Evolutionary conservation across 164 flowering plant genomes (phyloP), one percentile per base, ranked within the genome.

Genomic region (Cinnamomum chago): DNA sequence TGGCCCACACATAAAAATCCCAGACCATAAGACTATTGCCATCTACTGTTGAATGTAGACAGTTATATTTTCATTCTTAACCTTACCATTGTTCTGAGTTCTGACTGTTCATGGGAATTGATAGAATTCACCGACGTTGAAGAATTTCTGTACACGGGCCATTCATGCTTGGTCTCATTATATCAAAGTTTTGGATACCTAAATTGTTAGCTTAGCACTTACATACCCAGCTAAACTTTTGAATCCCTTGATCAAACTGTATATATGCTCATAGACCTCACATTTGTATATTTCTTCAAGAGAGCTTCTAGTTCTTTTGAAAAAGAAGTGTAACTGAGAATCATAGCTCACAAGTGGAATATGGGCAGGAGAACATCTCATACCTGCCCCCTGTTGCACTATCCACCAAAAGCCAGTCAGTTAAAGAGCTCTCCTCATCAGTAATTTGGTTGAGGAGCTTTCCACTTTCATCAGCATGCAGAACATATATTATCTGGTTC

Each of bases 301-400:
- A 20, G 60, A 55, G 6, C 47, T 40, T 40, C 47, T 40, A 40
- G 11, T 9, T 40, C 9, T 40, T 40, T 40, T 30, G 11, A 40
- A 40, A 40, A 40, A 40, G 47, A 0, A 40, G 1, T 5, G 9
- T 40, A 40, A 40, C 10, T 40, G 47, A 50, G 22, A 18, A 28
- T 51, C n/a, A 58, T 14, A 71, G 40, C 2, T 52, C 24, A 25
- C 14, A 13, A 23, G 60, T 24, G 62, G 12, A 65, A 58, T 30
- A 55, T 75, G 50, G 40, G 35, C 50, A 77, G 33, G 71, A 30
- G 77, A 77, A 40, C 70, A 20, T 55, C 74, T 62, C 81, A 74
- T 30, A 93, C 98, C 97, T 93, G 77, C 98, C 97, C 78, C 97
- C 97, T 62, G 74, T 83, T 62, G 91, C 92, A 77, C 97, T 92